Evolutionary conservation across 2,329 filamentous ascomycete genomes (phyloP), one percentile per base, ranked within the genome.

Genomic region (Daldinia eschscholtzii): DNA sequence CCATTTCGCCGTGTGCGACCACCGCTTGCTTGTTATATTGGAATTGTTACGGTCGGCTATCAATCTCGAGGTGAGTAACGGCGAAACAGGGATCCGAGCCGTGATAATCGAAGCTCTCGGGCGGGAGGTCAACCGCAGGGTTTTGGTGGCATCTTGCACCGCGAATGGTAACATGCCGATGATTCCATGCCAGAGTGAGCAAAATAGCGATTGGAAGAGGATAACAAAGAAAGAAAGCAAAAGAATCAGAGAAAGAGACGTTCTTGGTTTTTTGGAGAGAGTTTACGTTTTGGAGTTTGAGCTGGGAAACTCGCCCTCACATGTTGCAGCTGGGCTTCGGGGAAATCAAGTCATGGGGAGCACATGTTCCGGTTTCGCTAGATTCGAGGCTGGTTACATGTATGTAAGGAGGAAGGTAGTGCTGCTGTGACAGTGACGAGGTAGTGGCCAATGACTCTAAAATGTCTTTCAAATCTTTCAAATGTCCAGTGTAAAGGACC

Each of bases 1-100:
- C 89, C 88, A 91, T 79, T 85, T 83, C 35, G 82, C 74, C 6
- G 76, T 75, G 73, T 75, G 77, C 66, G 70, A 77, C 76, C 71
- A 75, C 67, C 76, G 72, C 46, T 65, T 70, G 57, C 70, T 53
- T 39, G 18, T 30, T 46, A n/a, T 41, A 23, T 23, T 57, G 48
- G 57, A 71, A 68, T 76, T 75, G 18, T 30, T 28, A 37, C 35
- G 46, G 12, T 67, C 28, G 18, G 60, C 41, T 63, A 37, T n/a
- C 2, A 59, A 52, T 33, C 53, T 57, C 46, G 66, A 57, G 62
- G 64, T 74, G 75, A 57, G 42, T 39, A 61, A 30, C 37, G 41
- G 56, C 23, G 50, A 53, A 30, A 64, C 57, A 46, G 70, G 35
- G 26, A 50, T 39, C 44, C 60, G 57, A 48, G 62, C 50, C 18